Base-by-base conservation (phyloP, 2,329 filamentous ascomycete genomes). In the Aureobasidium sp. region DNA sequence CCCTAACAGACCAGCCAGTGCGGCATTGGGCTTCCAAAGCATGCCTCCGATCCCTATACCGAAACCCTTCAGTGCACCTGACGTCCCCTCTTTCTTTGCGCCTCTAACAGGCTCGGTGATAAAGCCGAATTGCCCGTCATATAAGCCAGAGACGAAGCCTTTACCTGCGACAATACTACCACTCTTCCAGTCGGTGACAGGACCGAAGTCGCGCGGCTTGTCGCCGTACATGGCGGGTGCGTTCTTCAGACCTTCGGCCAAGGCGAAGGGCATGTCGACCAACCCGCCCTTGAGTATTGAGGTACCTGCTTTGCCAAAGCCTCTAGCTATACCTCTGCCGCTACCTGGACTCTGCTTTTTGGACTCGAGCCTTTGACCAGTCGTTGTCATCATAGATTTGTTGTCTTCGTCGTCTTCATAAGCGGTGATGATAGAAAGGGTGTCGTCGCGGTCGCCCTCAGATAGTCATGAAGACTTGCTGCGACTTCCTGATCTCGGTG, bases 181-280 rank as follows among this genome's bases (percentile, higher is more conserved):
- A 2, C 84, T 88, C 53, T 79, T 77, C 62, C 88, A 79, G 1
- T 85, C 86, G 0, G 84, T 87, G 35, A 89, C 82, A 6, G 85
- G 79, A 5, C 54, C 54, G 1, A 58, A 17, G 2, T 79, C 79
- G 1, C 85, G 85, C 1, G 80, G 78, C 5, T 86, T 80, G 66
- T 89, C 86, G 19, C 86, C 86, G 66, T 88, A 89, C 0, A 89
- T 76, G 1, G 84, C 79, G 1, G 86, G 86, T 0, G 84, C 85
- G 65, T 89, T 89, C 69, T 88, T 85, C 64, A 88, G 88, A 1
- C 85, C 86, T 69, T 88, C 85, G 1, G 83, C 83, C 1, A 88
- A 69, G 7, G 56, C 54, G 35, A 59, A 59, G 22, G 47, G 52
- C 5, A 62, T 47, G 24, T 37, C 45, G 44, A 58, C 15, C 1